Evolutionary conservation across 2,329 filamentous ascomycete species (phyloP), one percentile per base, ranked within the genome.

Genomic region (Elsinoe ampelina): DNA sequence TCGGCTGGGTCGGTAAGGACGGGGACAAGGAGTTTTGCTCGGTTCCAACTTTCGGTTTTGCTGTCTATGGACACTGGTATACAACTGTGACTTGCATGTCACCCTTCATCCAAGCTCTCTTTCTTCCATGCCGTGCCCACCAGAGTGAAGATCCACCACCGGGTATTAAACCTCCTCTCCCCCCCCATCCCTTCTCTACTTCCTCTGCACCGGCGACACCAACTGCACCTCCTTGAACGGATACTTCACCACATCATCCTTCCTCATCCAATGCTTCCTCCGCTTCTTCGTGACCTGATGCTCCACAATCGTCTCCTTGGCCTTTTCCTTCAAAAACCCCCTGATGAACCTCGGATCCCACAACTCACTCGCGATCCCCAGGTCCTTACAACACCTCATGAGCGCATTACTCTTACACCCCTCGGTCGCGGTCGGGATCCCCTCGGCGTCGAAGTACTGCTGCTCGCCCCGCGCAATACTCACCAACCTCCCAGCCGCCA

Each of bases 321-420:
- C 85, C 67, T 87, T 75, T 64, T 84, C 75, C 65, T 82, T 83
- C 77, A 87, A 87, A 75, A 89, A 98, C 64, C 80, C 81, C 65
- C 87, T 82, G 62, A 97, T 89, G 74, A 87, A 98, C 57, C 87
- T 78, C 35, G 93, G 93, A 74, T 98, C 93, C 93, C 93, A 98
- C 17, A 98, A 80, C 73, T 98, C 93, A 62, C 86, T 91, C 1
- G 89, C 93, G 62, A 98, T 87, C 35, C 93, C 93, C 32, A 98
- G 75, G 71, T 98, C 93, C 76, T 98, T 98, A 78, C 93, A 97
- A 80, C 92, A 97, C 58, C 93, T 87, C 84, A 97, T 95, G 63
- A 98, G 79, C 11, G 93, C 93, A 69, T 98, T 98, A 61, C 90
- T 95, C 74, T 96, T 96, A 79, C 90, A 95, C 55, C 93, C 93